Evolutionary conservation across 2,329 filamentous ascomycete species (phyloP).

Genomic region (Intubia oerlemansii): DNA sequence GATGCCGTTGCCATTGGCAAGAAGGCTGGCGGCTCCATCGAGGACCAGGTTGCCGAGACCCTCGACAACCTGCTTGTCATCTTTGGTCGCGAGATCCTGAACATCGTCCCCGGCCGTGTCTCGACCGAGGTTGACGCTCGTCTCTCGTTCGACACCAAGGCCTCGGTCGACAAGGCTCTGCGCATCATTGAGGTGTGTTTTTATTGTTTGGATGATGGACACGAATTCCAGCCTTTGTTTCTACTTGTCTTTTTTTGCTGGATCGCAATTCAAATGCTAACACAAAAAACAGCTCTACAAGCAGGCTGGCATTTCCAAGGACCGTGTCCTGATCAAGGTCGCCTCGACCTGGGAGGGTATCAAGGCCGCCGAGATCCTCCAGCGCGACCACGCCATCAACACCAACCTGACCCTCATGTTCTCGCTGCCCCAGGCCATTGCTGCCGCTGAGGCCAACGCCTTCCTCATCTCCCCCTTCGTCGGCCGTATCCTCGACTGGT

Average conservation of each 20-base stretch:
- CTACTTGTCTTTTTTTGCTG: too few species aligned
- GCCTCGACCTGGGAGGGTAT: conserved; percentile 99
- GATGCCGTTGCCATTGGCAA: conserved; percentile 71
- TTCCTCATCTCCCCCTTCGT: conserved; percentile 99
- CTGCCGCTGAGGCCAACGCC: conserved; percentile 80
- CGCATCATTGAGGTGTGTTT: conserved; percentile 67
- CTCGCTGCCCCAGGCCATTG: conserved; percentile 84
- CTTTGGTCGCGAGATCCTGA: conserved; percentile 93
- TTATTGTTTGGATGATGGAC: too few species aligned
- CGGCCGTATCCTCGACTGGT: conserved; percentile 98
- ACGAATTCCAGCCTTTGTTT: too few species aligned
- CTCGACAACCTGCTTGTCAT: conserved; percentile 90
- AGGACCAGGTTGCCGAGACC: conserved; percentile 71
- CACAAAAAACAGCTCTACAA: conserved; percentile 79
- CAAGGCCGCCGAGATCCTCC: conserved; percentile 92
- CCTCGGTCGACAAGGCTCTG: conserved; percentile 83
- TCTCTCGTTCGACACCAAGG: conserved; percentile 89
- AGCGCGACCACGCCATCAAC: conserved; percentile 92
- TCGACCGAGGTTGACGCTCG: conserved; percentile 95
- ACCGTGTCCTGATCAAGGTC: conserved; percentile 94
- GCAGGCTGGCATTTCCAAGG: conserved; percentile 74
- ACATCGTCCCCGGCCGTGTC: conserved; percentile 94
- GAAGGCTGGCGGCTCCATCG: conserved; percentile 42
- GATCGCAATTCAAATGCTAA: too few species aligned
- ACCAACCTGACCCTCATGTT: conserved; percentile 99